Percentiles rank a stretch among this genome's conserved stretches.
Conservation (phyloP, 208 protist genomes). For the Wallacemonas collosoma region DNA sequence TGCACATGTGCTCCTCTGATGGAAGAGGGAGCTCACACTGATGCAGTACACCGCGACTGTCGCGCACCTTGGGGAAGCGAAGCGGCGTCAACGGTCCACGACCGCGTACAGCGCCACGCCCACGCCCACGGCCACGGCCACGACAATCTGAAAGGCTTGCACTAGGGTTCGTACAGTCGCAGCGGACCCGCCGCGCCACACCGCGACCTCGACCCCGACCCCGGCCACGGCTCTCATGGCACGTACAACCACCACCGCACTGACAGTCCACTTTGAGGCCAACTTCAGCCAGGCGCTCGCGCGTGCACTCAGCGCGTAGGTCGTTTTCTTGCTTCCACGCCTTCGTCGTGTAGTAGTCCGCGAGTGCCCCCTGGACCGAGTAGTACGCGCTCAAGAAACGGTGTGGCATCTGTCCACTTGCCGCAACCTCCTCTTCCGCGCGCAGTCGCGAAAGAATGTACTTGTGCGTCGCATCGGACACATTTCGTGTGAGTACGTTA, state of each 20-base stretch:
- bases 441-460: conserved; percentile 38
- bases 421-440: conserved; percentile 71
- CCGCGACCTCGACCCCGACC: too few species aligned
- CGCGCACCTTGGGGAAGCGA: not conserved
- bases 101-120: not conserved
- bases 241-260: too few species aligned
- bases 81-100: not conserved
- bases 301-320: not conserved
- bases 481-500: conserved; percentile 90
- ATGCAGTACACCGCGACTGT: not conserved
- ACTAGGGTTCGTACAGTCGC: too few species aligned
- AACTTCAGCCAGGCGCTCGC: not conserved
- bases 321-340: conserved; percentile 3
- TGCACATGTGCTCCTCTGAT: not conserved
- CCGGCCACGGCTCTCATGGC: too few species aligned
- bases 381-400: conserved; percentile 94
- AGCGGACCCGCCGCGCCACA: too few species aligned
- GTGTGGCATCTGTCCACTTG: conserved; percentile 90
- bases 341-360: conserved; percentile 5
- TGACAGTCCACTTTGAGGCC: too few species aligned
- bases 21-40: conserved; percentile 9
- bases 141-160: conserved; percentile 14
- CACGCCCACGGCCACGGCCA: not conserved
- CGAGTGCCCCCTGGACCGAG: conserved; percentile 51
- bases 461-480: conserved; percentile 60